Evolutionary conservation across 2,329 filamentous ascomycete genomes (phyloP).

Genomic region (Hortaea werneckii): DNA sequence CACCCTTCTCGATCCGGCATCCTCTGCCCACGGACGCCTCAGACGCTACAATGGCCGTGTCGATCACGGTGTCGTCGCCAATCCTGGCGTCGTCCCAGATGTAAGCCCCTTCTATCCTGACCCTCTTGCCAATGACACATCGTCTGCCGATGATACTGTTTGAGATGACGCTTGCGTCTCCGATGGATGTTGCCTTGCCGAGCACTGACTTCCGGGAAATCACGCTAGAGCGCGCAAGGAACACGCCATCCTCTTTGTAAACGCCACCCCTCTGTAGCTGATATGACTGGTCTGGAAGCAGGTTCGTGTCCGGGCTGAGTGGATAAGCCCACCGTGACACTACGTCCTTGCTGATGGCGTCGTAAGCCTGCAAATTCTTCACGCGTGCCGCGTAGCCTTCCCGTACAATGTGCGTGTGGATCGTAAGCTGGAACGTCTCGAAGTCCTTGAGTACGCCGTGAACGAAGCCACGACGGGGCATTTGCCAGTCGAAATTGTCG

Average conservation of each 20-base stretch:
- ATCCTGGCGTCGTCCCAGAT: slow-evolving; percentile 80
- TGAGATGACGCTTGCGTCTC: slow-evolving; percentile 56
- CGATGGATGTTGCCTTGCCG: slow-evolving; percentile 66
- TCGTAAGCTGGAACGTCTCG: slow-evolving; percentile 93
- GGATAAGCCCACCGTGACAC: slow-evolving; percentile 80
- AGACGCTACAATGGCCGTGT: slow-evolving; percentile 66
- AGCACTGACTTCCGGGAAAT: slow-evolving; percentile 63
- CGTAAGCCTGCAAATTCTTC: slow-evolving; percentile 78
- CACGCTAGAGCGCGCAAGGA: slow-evolving; percentile 60
- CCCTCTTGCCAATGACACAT: slow-evolving; percentile 79
- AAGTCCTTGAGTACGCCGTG: slow-evolving; percentile 92
- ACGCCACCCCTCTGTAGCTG: slow-evolving; percentile 57
- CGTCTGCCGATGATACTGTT: slow-evolving; percentile 74
- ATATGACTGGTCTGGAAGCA: slow-evolving; percentile 69
- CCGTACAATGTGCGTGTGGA: slow-evolving; percentile 77
- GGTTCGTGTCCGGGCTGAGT: slow-evolving; percentile 78
- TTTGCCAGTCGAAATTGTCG: slow-evolving; percentile 94
- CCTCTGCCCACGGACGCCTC: slow-evolving; percentile 60
- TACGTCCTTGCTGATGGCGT: slow-evolving; percentile 79
- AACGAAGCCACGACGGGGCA: slow-evolving; percentile 77
- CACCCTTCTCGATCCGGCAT: slow-evolving; percentile 59
- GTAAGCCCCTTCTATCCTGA: slow-evolving; percentile 66
- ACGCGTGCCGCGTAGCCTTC: slow-evolving; percentile 81
- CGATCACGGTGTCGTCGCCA: slow-evolving; percentile 61
- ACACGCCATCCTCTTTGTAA: slow-evolving; percentile 70